These are phyloP conservation scores for Isoetes taiwanensis DNA, from an alignment of 75 land plant species.

Conservation along the genomic window DNA sequence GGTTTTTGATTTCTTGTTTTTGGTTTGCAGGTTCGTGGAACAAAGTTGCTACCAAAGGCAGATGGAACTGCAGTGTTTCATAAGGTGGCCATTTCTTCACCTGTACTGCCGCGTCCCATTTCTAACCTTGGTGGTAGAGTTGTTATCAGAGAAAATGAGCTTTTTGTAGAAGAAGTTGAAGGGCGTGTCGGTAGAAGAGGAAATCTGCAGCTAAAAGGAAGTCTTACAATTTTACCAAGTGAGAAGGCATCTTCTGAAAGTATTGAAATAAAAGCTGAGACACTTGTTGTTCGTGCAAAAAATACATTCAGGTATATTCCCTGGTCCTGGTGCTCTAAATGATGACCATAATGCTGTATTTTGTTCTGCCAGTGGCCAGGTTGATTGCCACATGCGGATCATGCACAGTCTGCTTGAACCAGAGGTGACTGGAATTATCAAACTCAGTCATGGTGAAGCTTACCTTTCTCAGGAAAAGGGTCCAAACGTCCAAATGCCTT, in stretches of 20 bases:
- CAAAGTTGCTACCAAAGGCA: slow-evolving; percentile 68
- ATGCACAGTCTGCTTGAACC: slow-evolving; percentile 87
- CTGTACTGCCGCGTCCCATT: slow-evolving; percentile 76
- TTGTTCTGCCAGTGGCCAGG: slow-evolving; percentile 66
- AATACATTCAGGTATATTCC: slow-evolving; percentile 58
- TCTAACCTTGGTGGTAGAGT: slow-evolving; percentile 89
- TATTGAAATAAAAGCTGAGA: slow-evolving; percentile 82
- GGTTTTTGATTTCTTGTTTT: not conserved
- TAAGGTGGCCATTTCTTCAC: slow-evolving; percentile 86
- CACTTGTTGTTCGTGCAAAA: slow-evolving; percentile 89
- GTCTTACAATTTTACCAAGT: slow-evolving; percentile 55
- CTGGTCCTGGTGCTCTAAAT: not conserved
- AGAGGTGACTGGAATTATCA: slow-evolving; percentile 76
- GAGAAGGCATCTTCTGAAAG: slow-evolving; percentile 44
- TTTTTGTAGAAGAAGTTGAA: slow-evolving; percentile 67
- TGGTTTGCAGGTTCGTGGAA: slow-evolving; percentile 64
- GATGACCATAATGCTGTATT: not conserved
- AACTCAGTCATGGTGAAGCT: slow-evolving; percentile 93
- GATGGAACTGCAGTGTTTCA: slow-evolving; percentile 93
- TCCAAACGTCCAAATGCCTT: slow-evolving; percentile 41
- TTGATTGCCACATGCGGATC: slow-evolving; percentile 70
- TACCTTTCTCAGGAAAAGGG: slow-evolving; percentile 96
- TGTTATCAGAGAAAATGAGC: slow-evolving; percentile 57
- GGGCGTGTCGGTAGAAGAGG: slow-evolving; percentile 89
- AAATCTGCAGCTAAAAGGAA: slow-evolving; percentile 61